Evolutionary conservation across 768 basidiomycete species (phyloP).

Genomic region (Lactarius sanguifluus): DNA sequence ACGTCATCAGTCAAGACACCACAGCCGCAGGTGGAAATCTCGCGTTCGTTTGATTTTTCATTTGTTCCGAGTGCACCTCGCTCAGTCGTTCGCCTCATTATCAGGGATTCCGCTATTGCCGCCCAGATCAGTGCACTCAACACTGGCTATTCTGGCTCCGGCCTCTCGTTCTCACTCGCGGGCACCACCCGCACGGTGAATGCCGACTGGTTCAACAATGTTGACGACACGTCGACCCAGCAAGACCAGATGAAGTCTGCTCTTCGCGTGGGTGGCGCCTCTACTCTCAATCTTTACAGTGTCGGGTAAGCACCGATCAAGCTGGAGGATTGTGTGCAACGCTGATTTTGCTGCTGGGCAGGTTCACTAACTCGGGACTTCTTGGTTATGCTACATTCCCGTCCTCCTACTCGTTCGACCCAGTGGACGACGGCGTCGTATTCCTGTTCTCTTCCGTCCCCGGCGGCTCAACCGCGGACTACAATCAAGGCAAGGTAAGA

Average conservation of each 20-base stretch:
- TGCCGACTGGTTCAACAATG: slow-evolving; percentile 50
- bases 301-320: slow-evolving; percentile 42
- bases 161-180: slow-evolving; percentile 44
- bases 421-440: slow-evolving; percentile 50
- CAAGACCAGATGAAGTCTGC: slow-evolving; percentile 52
- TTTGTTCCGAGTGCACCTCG: not conserved
- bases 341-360: slow-evolving; percentile 17
- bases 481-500: slow-evolving; percentile 37
- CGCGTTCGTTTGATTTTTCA: slow-evolving; percentile 36
- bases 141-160: slow-evolving; percentile 40
- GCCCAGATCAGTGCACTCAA: slow-evolving; percentile 48
- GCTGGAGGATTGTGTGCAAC: not conserved
- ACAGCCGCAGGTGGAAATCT: slow-evolving; percentile 44
- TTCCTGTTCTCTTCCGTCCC: slow-evolving; percentile 38
- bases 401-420: slow-evolving; percentile 39
- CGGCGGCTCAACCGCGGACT: slow-evolving; percentile 44
- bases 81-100: slow-evolving; percentile 11
- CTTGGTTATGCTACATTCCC: slow-evolving; percentile 60
- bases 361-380: slow-evolving; percentile 45
- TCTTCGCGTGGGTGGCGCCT: slow-evolving; percentile 43
- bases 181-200: slow-evolving; percentile 46
- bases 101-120: slow-evolving; percentile 39
- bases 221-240: slow-evolving; percentile 31
- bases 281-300: slow-evolving; percentile 51
- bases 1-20: slow-evolving; percentile 44